A percentile compares a stretch with the other conserved stretches of the same genome.
Conservation (phyloP, 2,329 filamentous ascomycete species). For the Colletotrichum zoysiae region DNA sequence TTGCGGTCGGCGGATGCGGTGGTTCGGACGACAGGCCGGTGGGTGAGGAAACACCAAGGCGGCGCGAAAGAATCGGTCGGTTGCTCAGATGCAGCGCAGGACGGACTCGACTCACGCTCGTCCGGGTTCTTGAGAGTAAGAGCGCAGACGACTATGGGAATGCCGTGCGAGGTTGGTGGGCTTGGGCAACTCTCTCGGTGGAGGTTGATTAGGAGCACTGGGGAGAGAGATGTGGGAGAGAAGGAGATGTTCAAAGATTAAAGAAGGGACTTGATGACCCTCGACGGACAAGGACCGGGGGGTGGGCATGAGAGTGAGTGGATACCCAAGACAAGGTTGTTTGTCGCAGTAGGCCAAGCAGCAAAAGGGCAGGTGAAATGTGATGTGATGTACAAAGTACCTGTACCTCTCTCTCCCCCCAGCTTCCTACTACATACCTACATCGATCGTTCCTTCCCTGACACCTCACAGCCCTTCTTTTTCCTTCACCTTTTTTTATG, state of each 20-base stretch:
- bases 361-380: conserved; percentile 3
- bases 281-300: conserved; percentile 21
- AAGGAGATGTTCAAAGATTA: conserved; percentile 30
- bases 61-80: conserved; percentile 19
- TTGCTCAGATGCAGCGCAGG: conserved; percentile 12
- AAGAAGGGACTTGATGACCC: conserved; percentile 34
- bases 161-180: conserved; percentile 12
- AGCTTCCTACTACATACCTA: no score
- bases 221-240: conserved; percentile 15
- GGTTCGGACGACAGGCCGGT: not conserved
- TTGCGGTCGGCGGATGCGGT: not conserved
- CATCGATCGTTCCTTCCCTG: not conserved
- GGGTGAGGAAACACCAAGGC: conserved; percentile 16
- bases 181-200: conserved; percentile 32
- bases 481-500: not conserved
- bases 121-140: conserved; percentile 4
- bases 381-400: conserved; percentile 29
- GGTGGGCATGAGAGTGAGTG: conserved; percentile 24
- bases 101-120: conserved; percentile 15
- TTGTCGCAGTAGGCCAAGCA: conserved; percentile 16
- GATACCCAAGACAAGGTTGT: conserved; percentile 33
- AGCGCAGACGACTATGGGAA: conserved; percentile 9
- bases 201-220: conserved; percentile 24
- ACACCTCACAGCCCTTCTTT: not conserved
- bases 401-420: conserved; percentile 20